phyloP scores from a whole-genome alignment of 768 basidiomycete genomes.

The Mrakia hoshinonis region DNA sequence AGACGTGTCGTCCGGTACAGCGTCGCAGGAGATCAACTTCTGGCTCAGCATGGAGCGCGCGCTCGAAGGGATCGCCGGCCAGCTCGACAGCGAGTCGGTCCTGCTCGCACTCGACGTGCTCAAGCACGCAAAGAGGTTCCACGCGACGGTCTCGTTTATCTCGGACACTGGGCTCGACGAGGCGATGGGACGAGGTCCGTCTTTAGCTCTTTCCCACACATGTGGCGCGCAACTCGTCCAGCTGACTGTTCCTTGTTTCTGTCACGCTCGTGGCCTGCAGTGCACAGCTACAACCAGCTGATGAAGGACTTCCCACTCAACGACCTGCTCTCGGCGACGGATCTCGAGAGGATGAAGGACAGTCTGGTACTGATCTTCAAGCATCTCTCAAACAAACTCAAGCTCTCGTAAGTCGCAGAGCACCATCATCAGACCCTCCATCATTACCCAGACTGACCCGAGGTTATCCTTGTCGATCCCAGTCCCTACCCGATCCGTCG shows the following conservation, averaged over 20 bases:
- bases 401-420: slow-evolving; percentile 52
- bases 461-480: background rate
- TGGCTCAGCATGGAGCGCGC: slow-evolving; percentile 93
- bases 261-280: slow-evolving; percentile 42
- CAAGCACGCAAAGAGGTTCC: slow-evolving; percentile 91
- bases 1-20: slow-evolving; percentile 87
- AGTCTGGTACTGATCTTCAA: slow-evolving; percentile 76
- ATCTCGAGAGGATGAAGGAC: slow-evolving; percentile 90
- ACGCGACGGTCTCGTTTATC: slow-evolving; percentile 93
- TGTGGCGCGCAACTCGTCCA: background rate
- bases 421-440: no score
- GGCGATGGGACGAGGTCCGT: slow-evolving; percentile 73
- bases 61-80: slow-evolving; percentile 83
- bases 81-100: slow-evolving; percentile 84
- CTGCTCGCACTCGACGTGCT: slow-evolving; percentile 60
- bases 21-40: slow-evolving; percentile 98
- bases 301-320: slow-evolving; percentile 99
- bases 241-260: background rate
- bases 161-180: slow-evolving; percentile 95
- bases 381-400: slow-evolving; percentile 91
- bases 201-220: background rate
- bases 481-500: slow-evolving; percentile 88
- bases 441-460: background rate
- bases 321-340: slow-evolving; percentile 90
- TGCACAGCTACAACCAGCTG: slow-evolving; percentile 94